These are phyloP conservation scores for Cokeromyces recurvatus DNA, from an alignment of 371 early-diverging fungal genomes.

Conservation along the genomic window DNA sequence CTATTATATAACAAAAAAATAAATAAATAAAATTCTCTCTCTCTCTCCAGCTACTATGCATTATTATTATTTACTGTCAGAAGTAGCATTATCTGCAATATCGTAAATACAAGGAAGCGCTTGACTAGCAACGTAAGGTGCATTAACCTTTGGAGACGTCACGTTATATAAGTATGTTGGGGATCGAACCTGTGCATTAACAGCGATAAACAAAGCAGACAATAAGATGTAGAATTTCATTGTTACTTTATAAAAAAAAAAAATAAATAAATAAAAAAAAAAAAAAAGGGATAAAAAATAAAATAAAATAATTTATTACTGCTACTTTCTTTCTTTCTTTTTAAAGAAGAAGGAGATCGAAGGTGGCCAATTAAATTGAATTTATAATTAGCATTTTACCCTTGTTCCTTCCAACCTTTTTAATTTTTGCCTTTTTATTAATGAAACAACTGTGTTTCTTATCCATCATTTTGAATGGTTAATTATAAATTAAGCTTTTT, in stretches of 20 bases:
- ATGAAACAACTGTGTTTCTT: too few relatives aligned
- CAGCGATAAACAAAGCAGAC: constrained; percentile 9
- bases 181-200: constrained; percentile 20
- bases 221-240: constrained; percentile 7
- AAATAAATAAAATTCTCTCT: neutral
- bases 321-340: too few relatives aligned
- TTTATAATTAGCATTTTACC: too few relatives aligned
- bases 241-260: too few relatives aligned
- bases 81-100: constrained; percentile 19
- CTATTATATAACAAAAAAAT: neutral
- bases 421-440: too few relatives aligned
- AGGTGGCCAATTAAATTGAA: too few relatives aligned
- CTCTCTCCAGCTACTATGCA: too few relatives aligned
- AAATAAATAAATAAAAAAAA: neutral
- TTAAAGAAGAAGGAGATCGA: too few relatives aligned
- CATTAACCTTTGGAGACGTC: constrained; percentile 21
- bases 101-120: constrained; percentile 36
- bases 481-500: too few relatives aligned
- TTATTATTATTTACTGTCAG: constrained; percentile 20
- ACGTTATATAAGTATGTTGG: constrained; percentile 23
- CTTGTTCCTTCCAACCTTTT: too few relatives aligned
- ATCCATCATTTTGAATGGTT: too few relatives aligned
- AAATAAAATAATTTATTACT: too few relatives aligned
- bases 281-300: neutral
- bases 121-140: constrained; percentile 35